Evolutionary conservation across 225 moss, liverwort and hornwort species (phyloP).

Genomic region (Anthoceros angustus): DNA sequence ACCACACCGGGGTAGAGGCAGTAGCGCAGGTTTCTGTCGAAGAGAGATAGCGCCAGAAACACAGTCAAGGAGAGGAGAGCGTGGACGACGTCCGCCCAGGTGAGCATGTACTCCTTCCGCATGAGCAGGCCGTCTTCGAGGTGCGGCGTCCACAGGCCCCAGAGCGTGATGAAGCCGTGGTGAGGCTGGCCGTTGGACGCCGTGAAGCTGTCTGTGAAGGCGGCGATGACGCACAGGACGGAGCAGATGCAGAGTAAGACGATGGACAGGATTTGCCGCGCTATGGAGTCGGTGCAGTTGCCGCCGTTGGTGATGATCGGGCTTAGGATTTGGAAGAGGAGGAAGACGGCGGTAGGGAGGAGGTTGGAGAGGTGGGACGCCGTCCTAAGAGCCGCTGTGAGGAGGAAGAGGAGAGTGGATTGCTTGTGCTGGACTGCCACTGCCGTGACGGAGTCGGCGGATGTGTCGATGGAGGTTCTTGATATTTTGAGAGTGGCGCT

Average conservation of each 20-base stretch:
- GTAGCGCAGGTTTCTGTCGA: not conserved
- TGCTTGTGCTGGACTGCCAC: not conserved
- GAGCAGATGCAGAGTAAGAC: not conserved
- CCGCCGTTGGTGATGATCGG: not conserved
- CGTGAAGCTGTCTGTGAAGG: conserved; percentile 1
- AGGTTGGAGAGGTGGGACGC: not conserved
- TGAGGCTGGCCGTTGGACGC: not conserved
- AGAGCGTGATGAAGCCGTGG: not conserved
- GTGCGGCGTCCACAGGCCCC: conserved; percentile 2
- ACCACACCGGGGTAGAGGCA: conserved; percentile 2
- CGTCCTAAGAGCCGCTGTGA: not conserved
- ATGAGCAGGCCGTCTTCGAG: not conserved
- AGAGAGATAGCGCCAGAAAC: not conserved
- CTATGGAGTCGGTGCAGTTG: not conserved
- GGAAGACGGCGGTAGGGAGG: conserved; percentile 5
- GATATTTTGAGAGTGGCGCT: no score
- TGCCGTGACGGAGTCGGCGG: no score
- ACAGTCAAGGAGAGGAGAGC: not conserved
- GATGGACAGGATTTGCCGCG: not conserved
- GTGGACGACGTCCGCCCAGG: not conserved
- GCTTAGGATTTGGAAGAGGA: not conserved
- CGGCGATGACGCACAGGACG: not conserved
- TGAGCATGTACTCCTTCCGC: not conserved
- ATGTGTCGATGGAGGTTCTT: no score
- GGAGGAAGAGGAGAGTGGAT: not conserved